phyloP scores from a whole-genome alignment of 139 green algal genomes.

The Picocystis salinarum region DNA sequence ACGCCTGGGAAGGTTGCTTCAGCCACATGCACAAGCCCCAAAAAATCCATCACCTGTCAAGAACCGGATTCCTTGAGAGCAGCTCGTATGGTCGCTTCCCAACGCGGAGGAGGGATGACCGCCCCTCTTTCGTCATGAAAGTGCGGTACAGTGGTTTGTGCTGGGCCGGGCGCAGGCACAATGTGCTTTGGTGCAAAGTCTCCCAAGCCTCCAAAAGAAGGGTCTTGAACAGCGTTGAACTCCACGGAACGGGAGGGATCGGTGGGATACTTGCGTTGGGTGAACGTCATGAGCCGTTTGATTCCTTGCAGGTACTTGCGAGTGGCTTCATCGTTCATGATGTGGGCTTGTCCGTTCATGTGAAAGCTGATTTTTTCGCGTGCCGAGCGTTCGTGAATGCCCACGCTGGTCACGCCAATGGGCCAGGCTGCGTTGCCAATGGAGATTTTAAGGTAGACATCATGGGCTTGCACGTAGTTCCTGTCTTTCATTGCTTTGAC shows the following conservation, averaged over 20 bases:
- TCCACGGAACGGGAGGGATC: constrained; percentile 62
- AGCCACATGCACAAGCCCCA: no score
- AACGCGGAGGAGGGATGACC: no score
- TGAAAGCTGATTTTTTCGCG: constrained; percentile 80
- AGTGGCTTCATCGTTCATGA: constrained; percentile 98
- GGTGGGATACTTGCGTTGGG: constrained; percentile 62
- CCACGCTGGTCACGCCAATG: constrained; percentile 86
- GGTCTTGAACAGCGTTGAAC: no score
- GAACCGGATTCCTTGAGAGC: no score
- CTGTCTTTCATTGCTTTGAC: constrained; percentile 46
- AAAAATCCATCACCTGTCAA: no score
- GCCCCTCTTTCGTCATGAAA: no score
- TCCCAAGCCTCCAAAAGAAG: no score
- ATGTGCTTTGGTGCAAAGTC: no score
- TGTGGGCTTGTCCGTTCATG: constrained; percentile 55
- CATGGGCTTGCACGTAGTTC: constrained; percentile 85
- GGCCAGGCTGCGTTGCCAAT: constrained; percentile 93
- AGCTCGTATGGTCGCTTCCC: no score
- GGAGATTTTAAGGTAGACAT: constrained; percentile 85
- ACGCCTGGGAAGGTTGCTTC: no score
- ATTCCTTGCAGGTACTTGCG: constrained; percentile 82
- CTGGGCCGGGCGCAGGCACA: no score
- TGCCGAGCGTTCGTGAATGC: constrained; percentile 77
- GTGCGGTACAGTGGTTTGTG: no score
- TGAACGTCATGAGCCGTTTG: constrained; percentile 69